Evolutionary conservation across 371 early-diverging fungal genomes (phyloP).

Genomic region (Mortierella polycephala): DNA sequence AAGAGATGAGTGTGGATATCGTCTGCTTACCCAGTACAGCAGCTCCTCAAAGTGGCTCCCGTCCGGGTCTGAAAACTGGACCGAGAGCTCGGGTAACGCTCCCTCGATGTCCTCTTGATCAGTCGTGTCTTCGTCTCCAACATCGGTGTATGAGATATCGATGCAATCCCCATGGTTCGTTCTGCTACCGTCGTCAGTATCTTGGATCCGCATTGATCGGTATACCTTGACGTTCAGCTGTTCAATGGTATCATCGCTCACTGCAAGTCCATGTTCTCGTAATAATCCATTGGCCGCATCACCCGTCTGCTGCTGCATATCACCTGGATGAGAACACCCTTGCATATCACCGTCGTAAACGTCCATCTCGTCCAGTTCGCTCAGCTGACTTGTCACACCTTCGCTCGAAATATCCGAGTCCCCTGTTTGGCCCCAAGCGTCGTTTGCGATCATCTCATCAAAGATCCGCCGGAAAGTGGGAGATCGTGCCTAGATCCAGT

Average conservation of each 20-base stretch:
- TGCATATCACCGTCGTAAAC: not conserved
- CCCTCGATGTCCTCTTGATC: slow-evolving; percentile 5
- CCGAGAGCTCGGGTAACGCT: slow-evolving; percentile 24
- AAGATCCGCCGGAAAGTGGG: slow-evolving; percentile 38
- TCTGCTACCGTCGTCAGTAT: too few species aligned
- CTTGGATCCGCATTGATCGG: too few species aligned
- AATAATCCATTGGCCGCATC: not conserved
- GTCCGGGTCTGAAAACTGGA: slow-evolving; percentile 26
- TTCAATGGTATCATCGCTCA: too few species aligned
- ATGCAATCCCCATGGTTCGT: too few species aligned
- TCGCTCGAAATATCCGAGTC: slow-evolving; percentile 3
- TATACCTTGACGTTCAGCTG: too few species aligned
- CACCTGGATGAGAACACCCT: too few species aligned
- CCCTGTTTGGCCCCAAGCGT: slow-evolving; percentile 19
- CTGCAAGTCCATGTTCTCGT: not conserved
- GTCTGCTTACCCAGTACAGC: slow-evolving; percentile 29
- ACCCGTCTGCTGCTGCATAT: not conserved
- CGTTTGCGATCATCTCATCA: slow-evolving; percentile 38
- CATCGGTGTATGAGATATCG: not conserved
- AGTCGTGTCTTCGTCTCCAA: not conserved
- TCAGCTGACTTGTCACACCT: not conserved
- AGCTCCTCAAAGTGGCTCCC: slow-evolving; percentile 31
- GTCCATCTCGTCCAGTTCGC: not conserved
- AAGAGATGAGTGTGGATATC: not conserved
- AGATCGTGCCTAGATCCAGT: slow-evolving; percentile 26